Percentiles rank a stretch among this genome's conserved stretches.
Conservation (phyloP, 768 basidiomycete genomes). For the Trametopsis cervina region DNA sequence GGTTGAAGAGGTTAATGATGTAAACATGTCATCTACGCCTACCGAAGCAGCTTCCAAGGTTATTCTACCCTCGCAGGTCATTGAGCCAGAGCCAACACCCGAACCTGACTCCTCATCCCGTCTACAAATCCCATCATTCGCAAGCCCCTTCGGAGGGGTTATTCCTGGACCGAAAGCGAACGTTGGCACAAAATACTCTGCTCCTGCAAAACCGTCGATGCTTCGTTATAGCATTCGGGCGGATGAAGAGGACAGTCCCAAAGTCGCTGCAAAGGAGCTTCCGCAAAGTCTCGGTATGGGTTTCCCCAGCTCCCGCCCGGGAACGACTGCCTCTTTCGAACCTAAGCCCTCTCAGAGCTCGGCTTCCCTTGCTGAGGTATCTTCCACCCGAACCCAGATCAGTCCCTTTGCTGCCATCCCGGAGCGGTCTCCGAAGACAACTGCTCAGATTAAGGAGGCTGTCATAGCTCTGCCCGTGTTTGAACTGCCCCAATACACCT, state of each 20-base stretch:
- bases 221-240: slow-evolving; percentile 65
- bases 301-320: neutral
- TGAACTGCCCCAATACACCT: slow-evolving; percentile 30
- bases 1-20: slow-evolving; percentile 29
- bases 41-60: slow-evolving; percentile 14
- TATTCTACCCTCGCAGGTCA: slow-evolving; percentile 30
- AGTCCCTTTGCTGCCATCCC: slow-evolving; percentile 15
- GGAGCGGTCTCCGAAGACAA: slow-evolving; percentile 8
- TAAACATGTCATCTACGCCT: slow-evolving; percentile 22
- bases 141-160: slow-evolving; percentile 2
- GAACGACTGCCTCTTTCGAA: neutral
- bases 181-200: slow-evolving; percentile 38
- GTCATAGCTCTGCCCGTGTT: slow-evolving; percentile 23
- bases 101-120: neutral
- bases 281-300: neutral
- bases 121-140: slow-evolving; percentile 3
- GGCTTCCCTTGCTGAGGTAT: slow-evolving; percentile 9
- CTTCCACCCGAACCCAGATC: slow-evolving; percentile 25
- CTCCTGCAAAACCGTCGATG: slow-evolving; percentile 75
- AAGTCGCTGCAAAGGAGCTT: slow-evolving; percentile 7
- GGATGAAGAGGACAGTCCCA: slow-evolving; percentile 28
- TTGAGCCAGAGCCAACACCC: slow-evolving; percentile 29
- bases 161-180: neutral
- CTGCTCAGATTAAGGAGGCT: slow-evolving; percentile 18
- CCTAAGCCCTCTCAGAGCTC: neutral